These are phyloP conservation scores for Xylaria telfairii DNA, from an alignment of 495 filamentous ascomycete species.

Conservation along the genomic window DNA sequence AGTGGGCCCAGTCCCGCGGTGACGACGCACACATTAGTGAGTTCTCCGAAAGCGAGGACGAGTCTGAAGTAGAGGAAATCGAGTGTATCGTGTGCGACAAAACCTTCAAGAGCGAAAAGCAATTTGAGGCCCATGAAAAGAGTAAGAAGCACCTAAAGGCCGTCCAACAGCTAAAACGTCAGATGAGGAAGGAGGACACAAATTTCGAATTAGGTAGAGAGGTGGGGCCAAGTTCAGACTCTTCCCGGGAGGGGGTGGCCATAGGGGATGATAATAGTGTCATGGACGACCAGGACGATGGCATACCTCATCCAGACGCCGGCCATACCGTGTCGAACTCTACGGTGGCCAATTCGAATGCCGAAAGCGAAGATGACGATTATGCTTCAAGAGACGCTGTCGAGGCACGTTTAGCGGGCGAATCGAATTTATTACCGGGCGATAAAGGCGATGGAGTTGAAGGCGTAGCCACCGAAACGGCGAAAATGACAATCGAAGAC, in stretches of 20 bases:
- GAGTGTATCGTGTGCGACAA: conserved; percentile 95
- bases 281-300: conserved; percentile 7
- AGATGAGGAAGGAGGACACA: conserved; percentile 82
- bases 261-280: not conserved
- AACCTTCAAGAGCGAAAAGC: conserved; percentile 90
- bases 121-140: conserved; percentile 91
- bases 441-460: conserved; percentile 17
- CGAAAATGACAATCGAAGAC: conserved; percentile 27
- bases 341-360: conserved; percentile 19
- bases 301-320: conserved; percentile 6
- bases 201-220: conserved; percentile 58
- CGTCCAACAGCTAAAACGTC: conserved; percentile 74
- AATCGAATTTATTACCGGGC: not conserved
- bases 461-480: conserved; percentile 8
- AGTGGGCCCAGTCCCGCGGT: conserved; percentile 73
- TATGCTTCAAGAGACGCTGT: conserved; percentile 51
- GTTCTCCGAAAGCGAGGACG: conserved; percentile 57
- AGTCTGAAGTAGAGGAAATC: conserved; percentile 67
- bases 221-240: not conserved
- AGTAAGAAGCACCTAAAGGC: conserved; percentile 95
- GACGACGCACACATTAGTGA: conserved; percentile 49
- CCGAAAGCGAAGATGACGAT: conserved; percentile 45
- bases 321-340: conserved; percentile 17
- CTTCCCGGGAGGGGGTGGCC: not conserved
- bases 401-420: conserved; percentile 43